phyloP scores from a whole-genome alignment of 164 flowering plant species.

The Cinnamomum micranthum region DNA sequence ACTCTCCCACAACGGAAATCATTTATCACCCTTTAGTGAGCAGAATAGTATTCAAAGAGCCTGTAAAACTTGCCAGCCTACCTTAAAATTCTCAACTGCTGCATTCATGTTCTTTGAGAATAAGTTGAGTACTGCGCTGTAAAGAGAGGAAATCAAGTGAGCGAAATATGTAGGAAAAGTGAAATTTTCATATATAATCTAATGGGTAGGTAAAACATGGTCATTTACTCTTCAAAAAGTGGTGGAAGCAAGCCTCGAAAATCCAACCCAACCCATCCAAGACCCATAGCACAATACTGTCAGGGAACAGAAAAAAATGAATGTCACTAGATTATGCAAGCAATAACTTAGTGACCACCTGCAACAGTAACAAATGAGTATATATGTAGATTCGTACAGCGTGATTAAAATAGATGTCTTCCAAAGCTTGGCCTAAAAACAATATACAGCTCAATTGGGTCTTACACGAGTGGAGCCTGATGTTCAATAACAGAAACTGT shows the following conservation, averaged over 20 bases:
- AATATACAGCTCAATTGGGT: too few species aligned
- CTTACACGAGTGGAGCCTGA: not conserved
- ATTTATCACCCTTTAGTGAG: not conserved
- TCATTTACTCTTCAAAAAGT: constrained; percentile 87
- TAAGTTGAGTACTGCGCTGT: constrained; percentile 89
- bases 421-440: not conserved
- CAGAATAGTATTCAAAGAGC: constrained; percentile 3
- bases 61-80: constrained; percentile 18
- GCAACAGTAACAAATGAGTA: not conserved
- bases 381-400: too few species aligned
- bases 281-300: constrained; percentile 96
- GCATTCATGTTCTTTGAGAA: constrained; percentile 82
- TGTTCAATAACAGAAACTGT: not conserved
- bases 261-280: constrained; percentile 97
- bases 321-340: not conserved
- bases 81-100: constrained; percentile 98
- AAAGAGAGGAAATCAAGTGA: constrained; percentile 14
- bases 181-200: not conserved
- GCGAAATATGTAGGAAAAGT: not conserved
- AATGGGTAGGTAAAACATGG: not conserved
- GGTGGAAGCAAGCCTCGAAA: constrained; percentile 95
- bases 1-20: not conserved
- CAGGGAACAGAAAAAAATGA: constrained; percentile 8
- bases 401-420: not conserved
- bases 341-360: not conserved